Evolutionary conservation across 2,329 filamentous ascomycete genomes (phyloP), one percentile per base, ranked within the genome.

Genomic region (Scytalidium lignicola): DNA sequence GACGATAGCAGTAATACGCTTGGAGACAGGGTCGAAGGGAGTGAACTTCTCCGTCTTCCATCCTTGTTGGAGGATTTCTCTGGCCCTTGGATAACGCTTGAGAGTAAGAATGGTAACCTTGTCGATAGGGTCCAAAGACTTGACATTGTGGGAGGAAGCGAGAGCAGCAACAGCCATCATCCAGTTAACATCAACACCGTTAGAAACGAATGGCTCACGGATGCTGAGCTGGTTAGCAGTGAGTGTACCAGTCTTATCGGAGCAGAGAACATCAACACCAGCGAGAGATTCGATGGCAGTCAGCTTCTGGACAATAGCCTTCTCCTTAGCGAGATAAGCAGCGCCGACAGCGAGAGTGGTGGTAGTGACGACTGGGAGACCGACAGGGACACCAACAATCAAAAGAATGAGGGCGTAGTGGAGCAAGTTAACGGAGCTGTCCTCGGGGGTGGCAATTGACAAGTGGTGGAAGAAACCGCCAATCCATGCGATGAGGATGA

Each of bases 81-180:
- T 82, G 49, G 86, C 84, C 73, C 85, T 87, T 65, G 86, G 86
- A 71, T 88, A 88, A 55, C 83, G 79, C 70, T 86, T 86, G 61
- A 89, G 79, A 48, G 85, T 88, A 51, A 88, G 74, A 60, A 89
- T 85, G 48, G 83, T 89, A 61, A 89, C 82, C 73, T 89, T 89
- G 73, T 89, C 85, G 62, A 89, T 89, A 53, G 85, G 85, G 65
- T 89, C 86, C 54, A 89, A 78, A 53, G 85, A 86, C 73, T 86
- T 86, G 71, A 88, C 76, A 73, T 88, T 89, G 75, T 89, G 85
- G 54, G 85, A 88, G 46, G 85, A 88, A 50, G 85, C 86, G 49
- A 89, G 79, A 53, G 85, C 85, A 52, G 86, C 85, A 52, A 87
- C 85, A 56, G 85, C 85, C 85, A 89, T 88, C 85, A 89, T 88